These are phyloP conservation scores for Blastocystis sp. DNA, from an alignment of 352 stramenopile species.

Conservation along the genomic window DNA sequence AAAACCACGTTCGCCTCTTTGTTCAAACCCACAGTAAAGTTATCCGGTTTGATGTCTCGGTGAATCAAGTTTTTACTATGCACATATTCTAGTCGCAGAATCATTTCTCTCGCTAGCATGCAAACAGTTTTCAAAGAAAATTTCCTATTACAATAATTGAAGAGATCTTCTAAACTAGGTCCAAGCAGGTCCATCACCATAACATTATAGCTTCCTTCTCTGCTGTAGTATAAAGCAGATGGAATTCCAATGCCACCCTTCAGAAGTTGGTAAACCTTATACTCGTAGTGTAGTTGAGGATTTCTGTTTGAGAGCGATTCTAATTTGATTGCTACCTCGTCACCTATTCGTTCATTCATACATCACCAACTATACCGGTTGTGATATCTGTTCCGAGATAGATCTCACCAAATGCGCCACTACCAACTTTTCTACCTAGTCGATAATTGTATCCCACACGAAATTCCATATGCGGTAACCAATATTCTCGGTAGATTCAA, in stretches of 20 bases:
- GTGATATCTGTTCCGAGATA: slow-evolving; percentile 91
- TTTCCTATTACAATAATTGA: slow-evolving; percentile 83
- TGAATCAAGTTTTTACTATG: slow-evolving; percentile 90
- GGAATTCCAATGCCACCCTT: slow-evolving; percentile 93
- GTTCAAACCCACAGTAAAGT: slow-evolving; percentile 86
- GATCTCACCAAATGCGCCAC: slow-evolving; percentile 98
- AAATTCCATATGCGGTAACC: background rate
- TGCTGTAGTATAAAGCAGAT: slow-evolving; percentile 95
- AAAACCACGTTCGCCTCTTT: slow-evolving; percentile 82
- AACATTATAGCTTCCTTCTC: slow-evolving; percentile 94
- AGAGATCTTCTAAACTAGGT: slow-evolving; percentile 87
- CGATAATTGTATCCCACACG: slow-evolving; percentile 67
- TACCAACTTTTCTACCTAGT: slow-evolving; percentile 96
- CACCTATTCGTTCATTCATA: background rate
- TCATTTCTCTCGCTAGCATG: slow-evolving; percentile 83
- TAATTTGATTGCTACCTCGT: slow-evolving; percentile 94
- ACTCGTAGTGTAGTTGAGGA: slow-evolving; percentile 98
- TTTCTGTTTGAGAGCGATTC: slow-evolving; percentile 84
- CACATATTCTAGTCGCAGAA: slow-evolving; percentile 85
- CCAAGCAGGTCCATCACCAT: slow-evolving; percentile 99
- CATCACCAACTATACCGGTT: slow-evolving; percentile 71
- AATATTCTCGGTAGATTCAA: background rate
- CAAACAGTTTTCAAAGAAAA: slow-evolving; percentile 86
- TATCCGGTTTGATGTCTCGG: slow-evolving; percentile 89
- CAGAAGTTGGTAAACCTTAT: slow-evolving; percentile 99